Evolutionary conservation across 306 rosid genomes (phyloP).

Genomic region (Urtica urens): DNA sequence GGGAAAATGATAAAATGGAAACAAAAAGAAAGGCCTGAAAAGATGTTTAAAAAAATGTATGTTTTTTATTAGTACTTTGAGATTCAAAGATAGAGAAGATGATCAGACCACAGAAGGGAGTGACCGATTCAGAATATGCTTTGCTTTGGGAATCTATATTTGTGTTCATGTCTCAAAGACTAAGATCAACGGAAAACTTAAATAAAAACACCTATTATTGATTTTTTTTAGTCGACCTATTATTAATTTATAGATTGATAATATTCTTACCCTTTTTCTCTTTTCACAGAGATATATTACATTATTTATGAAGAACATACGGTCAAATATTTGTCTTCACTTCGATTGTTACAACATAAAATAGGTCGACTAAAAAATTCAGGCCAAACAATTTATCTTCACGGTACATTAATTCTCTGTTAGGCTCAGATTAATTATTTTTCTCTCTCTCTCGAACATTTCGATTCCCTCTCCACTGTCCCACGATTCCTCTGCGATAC

Average conservation of each 20-base stretch:
- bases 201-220: too few relatives aligned
- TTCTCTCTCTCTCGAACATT: conserved; percentile 10
- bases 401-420: conserved; percentile 18
- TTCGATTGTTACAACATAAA: too few relatives aligned
- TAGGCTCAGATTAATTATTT: conserved; percentile 3
- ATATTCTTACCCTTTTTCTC: neutral
- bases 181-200: neutral
- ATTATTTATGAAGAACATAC: conserved; percentile 32
- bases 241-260: conserved; percentile 19
- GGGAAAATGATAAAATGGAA: neutral
- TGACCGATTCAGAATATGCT: conserved; percentile 50
- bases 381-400: conserved; percentile 32
- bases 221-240: too few relatives aligned
- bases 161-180: conserved; percentile 21
- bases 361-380: too few relatives aligned
- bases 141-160: conserved; percentile 56
- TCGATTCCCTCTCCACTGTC: conserved; percentile 26
- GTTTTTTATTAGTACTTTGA: conserved; percentile 13
- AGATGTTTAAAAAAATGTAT: conserved; percentile 3
- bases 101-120: conserved; percentile 14
- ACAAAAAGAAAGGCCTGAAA: neutral
- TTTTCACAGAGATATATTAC: neutral
- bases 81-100: conserved; percentile 12
- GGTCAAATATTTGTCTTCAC: conserved; percentile 34
- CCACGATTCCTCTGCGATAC: conserved; percentile 9